Evolutionary conservation across 345 rosid species (phyloP).

Genomic region (Carallia pectinifolia): DNA sequence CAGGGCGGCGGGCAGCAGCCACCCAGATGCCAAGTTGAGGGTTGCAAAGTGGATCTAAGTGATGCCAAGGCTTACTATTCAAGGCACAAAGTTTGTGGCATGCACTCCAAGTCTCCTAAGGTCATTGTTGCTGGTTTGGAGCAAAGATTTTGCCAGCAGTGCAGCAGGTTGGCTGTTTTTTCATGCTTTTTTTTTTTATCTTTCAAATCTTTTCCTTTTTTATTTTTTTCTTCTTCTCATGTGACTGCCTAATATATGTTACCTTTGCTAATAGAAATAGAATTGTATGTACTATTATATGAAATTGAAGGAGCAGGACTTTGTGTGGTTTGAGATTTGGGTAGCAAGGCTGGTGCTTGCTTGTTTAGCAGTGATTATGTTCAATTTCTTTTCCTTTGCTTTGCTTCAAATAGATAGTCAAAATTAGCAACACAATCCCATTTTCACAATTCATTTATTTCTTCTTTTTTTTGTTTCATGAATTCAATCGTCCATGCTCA

Average conservation of each 20-base stretch:
- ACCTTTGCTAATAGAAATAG: too few species aligned
- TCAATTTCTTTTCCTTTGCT: too few species aligned
- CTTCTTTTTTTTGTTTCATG: too few species aligned
- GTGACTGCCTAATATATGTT: background rate
- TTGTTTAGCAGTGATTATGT: too few species aligned
- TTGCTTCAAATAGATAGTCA: too few species aligned
- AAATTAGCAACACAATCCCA: background rate
- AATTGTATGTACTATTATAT: too few species aligned
- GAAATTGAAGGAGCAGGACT: too few species aligned
- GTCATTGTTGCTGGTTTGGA: constrained; percentile 78
- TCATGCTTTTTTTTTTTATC: background rate
- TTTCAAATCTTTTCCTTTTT: background rate
- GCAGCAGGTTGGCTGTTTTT: constrained; percentile 65
- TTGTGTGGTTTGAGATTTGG: too few species aligned
- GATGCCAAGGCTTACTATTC: constrained; percentile 89
- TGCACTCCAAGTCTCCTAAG: constrained; percentile 77
- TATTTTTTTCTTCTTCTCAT: background rate
- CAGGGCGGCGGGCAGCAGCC: constrained; percentile 45
- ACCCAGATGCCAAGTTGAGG: constrained; percentile 94
- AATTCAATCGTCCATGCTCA: too few species aligned
- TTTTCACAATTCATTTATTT: too few species aligned
- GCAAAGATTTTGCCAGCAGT: constrained; percentile 98
- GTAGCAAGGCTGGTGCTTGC: too few species aligned
- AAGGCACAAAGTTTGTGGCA: constrained; percentile 84
- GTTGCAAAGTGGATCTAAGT: constrained; percentile 90